Evolutionary conservation across 1,284 basidiomycete genomes (phyloP), one percentile per base, ranked within the genome.

Genomic region (Ganoderma boninense): DNA sequence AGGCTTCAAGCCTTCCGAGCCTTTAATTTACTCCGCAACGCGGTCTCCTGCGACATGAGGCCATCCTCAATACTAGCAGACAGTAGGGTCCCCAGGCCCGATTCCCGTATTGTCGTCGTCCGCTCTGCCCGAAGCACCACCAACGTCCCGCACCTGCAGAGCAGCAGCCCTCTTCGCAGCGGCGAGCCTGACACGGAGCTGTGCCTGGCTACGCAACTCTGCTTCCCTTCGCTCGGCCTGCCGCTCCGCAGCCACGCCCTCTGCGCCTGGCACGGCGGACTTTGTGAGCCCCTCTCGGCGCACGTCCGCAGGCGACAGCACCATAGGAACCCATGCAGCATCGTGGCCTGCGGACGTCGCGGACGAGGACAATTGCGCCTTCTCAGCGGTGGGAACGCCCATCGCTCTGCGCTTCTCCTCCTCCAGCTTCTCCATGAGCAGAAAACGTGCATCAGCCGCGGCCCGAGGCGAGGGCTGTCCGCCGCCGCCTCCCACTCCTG

Each of bases 141-240:
- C 42, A 43, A 42, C 35, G n/a, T 29, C 64, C 23, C 42, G 52
- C 64, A 54, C 11, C 65, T 26, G 43, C 57, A 38, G 20, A 26
- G 61, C 65, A 68, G 72, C 66, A 64, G 72, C 73, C 67, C 81
- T 81, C 77, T 84, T 88, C 71, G 85, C 87, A 59, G 84, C 84
- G 20, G 84, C 86, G 43, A 90, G 82, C 65, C 86, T 84, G 46
- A 83, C 82, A 26, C 83, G 84, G 74, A 90, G 76, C 69, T 83
- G 86, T 64, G 86, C 85, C 74, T 87, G 86, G 61, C 79, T 79
- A 70, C 87, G 85, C 74, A 90, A 79, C 71, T 81, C 72, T 79
- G 83, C 77, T 88, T 89, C 69, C 82, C 72, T 67, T 44, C 69
- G 69, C 46, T 72, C 71, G 64, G 74, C 71, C 66, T 64, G 65